Base-by-base conservation (phyloP, 345 rosid genomes). In the Limnanthes douglasii region DNA sequence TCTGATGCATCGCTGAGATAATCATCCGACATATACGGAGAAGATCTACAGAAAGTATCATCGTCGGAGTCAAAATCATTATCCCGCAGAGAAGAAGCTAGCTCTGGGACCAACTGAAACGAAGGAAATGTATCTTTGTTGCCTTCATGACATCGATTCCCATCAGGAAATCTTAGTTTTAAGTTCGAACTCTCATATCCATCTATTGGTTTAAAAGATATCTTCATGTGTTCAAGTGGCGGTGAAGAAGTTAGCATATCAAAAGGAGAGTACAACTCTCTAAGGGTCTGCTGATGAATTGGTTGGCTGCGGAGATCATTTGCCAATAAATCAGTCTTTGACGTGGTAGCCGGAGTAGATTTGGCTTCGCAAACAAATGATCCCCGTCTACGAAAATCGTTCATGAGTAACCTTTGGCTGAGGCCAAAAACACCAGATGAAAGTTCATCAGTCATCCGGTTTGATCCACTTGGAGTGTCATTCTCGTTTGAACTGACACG, bases 221-320 rank as follows among this genome's bases (percentile, higher is more conserved):
- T 64, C 52, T 70, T 79, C 95, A 90, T 90, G 54, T 68, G 92
- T 35, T 77, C 82, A 32, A 90, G 69, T 34, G 95, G 94, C 10
- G 98, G 95, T 12, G 98, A 90, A 39, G 92, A 70, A 11, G 78
- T 57, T 29, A 58, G 47, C 32, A 75, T 68, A 58, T 60, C 60
- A 37, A 46, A 30, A 37, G 56, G 42, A 58, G 65, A 47, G 46
- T 53, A 58, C 51, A 38, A 62, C 30, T 56, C 70, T 14, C 29
- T 21, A 26, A 43, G 59, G 19, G 52, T 40, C 40, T 36, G 45
- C 44, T 31, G 53, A 5, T 24, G 41, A 35, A 34, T 43, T 30
- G 48, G 57, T 12, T 46, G 58, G 34, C 34, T 37, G 25, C 33
- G 50, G 14, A 42, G 47, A 41, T 53, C 63, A 54, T 27, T 48